A percentile compares a stretch with the other conserved stretches of the same genome.
Evolutionary conservation across 768 basidiomycete genomes (phyloP).

Genomic region (Pholiota microspora): DNA sequence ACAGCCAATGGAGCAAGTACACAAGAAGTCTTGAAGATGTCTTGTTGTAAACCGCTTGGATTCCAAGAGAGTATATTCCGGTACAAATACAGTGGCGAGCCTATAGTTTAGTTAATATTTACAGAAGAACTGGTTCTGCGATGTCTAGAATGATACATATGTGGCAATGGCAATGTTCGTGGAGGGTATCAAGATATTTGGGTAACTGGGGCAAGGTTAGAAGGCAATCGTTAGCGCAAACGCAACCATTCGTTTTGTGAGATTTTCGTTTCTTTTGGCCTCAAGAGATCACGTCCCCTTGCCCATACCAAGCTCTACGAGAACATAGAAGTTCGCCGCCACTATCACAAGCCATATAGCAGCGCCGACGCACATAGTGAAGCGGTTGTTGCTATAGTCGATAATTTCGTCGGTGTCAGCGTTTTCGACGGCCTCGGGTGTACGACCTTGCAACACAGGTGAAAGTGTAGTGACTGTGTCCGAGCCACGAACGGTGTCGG

Average conservation of each 20-base stretch:
- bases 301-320: slow-evolving; percentile 50
- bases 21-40: no score
- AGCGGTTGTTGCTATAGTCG: slow-evolving; percentile 62
- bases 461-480: not conserved
- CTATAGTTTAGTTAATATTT: not conserved
- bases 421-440: slow-evolving; percentile 11
- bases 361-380: slow-evolving; percentile 49
- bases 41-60: not conserved
- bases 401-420: slow-evolving; percentile 31
- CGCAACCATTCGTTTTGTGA: not conserved
- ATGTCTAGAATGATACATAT: not conserved
- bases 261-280: not conserved
- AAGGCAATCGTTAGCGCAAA: no score
- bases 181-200: not conserved
- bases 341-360: slow-evolving; percentile 65
- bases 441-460: not conserved
- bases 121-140: not conserved
- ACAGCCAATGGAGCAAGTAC: no score
- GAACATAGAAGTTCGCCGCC: slow-evolving; percentile 74
- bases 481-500: slow-evolving; percentile 15
- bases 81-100: not conserved
- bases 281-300: not conserved
- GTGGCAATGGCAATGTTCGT: no score
- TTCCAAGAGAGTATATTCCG: not conserved
- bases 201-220: no score